phyloP scores from a whole-genome alignment of 371 early-diverging fungal genomes.

The Mucor indicus region DNA sequence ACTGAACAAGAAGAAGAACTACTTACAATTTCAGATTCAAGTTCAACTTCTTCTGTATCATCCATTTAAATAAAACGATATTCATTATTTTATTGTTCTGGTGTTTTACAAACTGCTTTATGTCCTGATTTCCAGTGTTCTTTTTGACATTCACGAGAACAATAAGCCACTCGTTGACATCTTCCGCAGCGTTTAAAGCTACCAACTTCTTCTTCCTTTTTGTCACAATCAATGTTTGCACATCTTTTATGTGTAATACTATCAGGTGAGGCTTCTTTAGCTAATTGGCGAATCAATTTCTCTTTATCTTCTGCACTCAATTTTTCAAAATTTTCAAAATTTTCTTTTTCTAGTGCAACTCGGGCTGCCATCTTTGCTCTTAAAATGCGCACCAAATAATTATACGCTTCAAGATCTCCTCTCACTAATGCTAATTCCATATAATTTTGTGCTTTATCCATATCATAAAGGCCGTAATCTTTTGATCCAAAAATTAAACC shows the following conservation, averaged over 20 bases:
- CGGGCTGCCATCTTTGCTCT: slow-evolving; percentile 53
- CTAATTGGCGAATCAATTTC: slow-evolving; percentile 41
- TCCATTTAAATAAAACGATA: too few relatives aligned
- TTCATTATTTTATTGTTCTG: slow-evolving; percentile 5
- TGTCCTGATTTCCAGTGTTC: slow-evolving; percentile 63
- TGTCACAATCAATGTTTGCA: slow-evolving; percentile 44
- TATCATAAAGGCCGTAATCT: slow-evolving; percentile 57
- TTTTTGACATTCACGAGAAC: slow-evolving; percentile 61
- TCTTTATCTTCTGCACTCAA: slow-evolving; percentile 35
- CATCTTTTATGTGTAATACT: slow-evolving; percentile 38
- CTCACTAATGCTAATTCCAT: slow-evolving; percentile 59
- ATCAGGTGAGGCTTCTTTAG: slow-evolving; percentile 40
- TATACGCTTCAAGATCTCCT: slow-evolving; percentile 51
- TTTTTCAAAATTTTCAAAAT: slow-evolving; percentile 36
- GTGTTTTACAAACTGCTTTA: slow-evolving; percentile 44
- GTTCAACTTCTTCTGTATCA: too few relatives aligned
- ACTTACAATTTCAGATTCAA: too few relatives aligned
- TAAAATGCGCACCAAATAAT: slow-evolving; percentile 49
- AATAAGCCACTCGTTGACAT: slow-evolving; percentile 54
- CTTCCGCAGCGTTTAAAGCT: slow-evolving; percentile 57
- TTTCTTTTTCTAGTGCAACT: slow-evolving; percentile 43
- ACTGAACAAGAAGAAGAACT: too few relatives aligned
- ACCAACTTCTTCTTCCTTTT: slow-evolving; percentile 49
- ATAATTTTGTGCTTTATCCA: slow-evolving; percentile 58
- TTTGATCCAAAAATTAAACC: slow-evolving; percentile 61